Base-by-base conservation (phyloP, 2,329 filamentous ascomycete species). In the Exophiala sideris region DNA sequence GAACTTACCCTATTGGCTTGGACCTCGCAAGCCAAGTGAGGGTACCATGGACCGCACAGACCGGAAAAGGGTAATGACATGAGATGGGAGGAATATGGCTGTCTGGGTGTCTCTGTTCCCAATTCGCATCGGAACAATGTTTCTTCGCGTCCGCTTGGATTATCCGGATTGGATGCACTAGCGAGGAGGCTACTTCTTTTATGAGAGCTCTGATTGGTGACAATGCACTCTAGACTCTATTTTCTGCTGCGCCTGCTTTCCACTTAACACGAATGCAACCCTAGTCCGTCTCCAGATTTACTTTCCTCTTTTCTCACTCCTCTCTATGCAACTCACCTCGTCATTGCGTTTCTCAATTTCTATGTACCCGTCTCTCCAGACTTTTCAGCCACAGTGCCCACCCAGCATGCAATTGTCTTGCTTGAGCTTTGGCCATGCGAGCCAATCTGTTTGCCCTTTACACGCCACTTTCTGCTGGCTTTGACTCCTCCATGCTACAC, bases 341-440 rank as follows among this genome's bases (percentile, higher is more conserved):
- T 29, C 24, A 29, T 29, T 29, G 24, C 3, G 2, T 29, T 29
- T 18, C 16, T 18, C 16, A 18, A 18, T 18, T 18, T 18, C 16
- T 18, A 18, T 18, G 16, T 18, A 18, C 16, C 16, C 3, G 16
- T 18, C 16, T 2, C 16, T 18, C 16, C 24, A 29, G 24, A 29
- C 24, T 5, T 5, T 29, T 29, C 24, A 29, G 24, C 24, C 24
- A 29, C 24, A 29, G 24, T 3, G 24, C 24, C 24, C 35, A 38
- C 11, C 4, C 35, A 38, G 2, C 10, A 5, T 16, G 35, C 14
- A 12, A 35, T 42, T 42, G 44, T 41, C 50, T 52, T 36, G 44
- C 50, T 47, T 48, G 50, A 42, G 33, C 34, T 38, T 34, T 40
- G 34, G n/a, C 36, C 46, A 39, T 47, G 50, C 35, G 42, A 46